These are phyloP conservation scores for Cutaneotrichosporon sp. DNA, from an alignment of 1,284 basidiomycete genomes.

Conservation along the genomic window DNA sequence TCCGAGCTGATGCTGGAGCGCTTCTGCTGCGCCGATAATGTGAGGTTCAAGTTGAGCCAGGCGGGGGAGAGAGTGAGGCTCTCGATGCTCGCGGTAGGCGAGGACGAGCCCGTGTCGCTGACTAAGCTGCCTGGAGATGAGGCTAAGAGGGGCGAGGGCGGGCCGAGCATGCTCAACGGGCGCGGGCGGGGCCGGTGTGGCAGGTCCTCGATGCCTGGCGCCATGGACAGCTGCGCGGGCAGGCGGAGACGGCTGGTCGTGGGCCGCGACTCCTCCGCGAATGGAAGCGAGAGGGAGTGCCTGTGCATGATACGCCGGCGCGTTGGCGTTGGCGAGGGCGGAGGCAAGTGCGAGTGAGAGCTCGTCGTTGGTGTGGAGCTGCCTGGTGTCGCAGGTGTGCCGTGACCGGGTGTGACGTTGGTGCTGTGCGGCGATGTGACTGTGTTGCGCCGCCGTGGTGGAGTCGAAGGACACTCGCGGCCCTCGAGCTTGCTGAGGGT, in stretches of 20 bases:
- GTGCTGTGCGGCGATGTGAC: slow-evolving; percentile 17
- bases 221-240: slow-evolving; percentile 22
- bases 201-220: not conserved
- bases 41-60: slow-evolving; percentile 11
- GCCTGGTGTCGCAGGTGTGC: slow-evolving; percentile 15
- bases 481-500: slow-evolving; percentile 18
- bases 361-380: slow-evolving; percentile 22
- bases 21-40: slow-evolving; percentile 1
- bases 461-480: not conserved
- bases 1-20: slow-evolving; percentile 6
- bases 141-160: slow-evolving; percentile 7
- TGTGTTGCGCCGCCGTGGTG: slow-evolving; percentile 2
- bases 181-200: slow-evolving; percentile 13
- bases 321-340: slow-evolving; percentile 23
- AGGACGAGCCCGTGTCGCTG: slow-evolving; percentile 19
- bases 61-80: slow-evolving; percentile 15
- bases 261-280: slow-evolving; percentile 11
- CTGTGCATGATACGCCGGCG: slow-evolving; percentile 12
- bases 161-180: slow-evolving; percentile 16
- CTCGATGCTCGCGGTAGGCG: slow-evolving; percentile 22
- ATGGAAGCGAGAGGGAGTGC: slow-evolving; percentile 11
- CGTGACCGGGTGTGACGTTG: slow-evolving; percentile 17
- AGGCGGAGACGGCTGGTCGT: slow-evolving; percentile 20
- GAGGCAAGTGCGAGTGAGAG: slow-evolving; percentile 6
- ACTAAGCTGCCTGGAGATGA: slow-evolving; percentile 19